Conservation (phyloP, 169 alveolate species). For the Eimeria praecox region DNA sequence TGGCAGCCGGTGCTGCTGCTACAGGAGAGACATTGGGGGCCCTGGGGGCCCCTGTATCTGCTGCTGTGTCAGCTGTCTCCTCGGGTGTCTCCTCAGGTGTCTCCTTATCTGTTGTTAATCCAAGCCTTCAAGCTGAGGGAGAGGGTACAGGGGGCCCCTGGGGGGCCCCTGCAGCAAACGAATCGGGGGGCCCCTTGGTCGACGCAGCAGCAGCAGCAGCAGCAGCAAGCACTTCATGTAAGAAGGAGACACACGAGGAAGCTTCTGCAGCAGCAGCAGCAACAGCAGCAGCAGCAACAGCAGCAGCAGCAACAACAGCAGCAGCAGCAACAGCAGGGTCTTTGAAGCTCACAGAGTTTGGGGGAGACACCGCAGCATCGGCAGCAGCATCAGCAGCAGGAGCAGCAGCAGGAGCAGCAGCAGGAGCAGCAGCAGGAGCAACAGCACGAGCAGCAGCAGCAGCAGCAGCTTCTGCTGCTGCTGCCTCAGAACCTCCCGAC, state of each 20-base stretch:
- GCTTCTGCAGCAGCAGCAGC: neutral
- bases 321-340: neutral
- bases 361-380: too few species aligned
- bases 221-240: neutral
- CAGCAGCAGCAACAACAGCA: too few species aligned
- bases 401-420: neutral
- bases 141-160: neutral
- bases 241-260: neutral
- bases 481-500: neutral
- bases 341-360: neutral
- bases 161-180: constrained; percentile 3
- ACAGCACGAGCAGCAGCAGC: neutral
- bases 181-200: neutral
- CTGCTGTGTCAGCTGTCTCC: neutral
- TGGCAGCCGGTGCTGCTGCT: neutral
- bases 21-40: neutral
- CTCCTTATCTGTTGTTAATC: neutral
- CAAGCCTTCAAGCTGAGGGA: neutral
- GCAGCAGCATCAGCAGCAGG: neutral
- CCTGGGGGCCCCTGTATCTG: neutral
- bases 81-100: neutral
- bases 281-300: neutral
- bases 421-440: neutral
- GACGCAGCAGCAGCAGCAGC: neutral
- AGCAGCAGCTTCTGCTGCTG: neutral